Conservation (phyloP, 2,329 filamentous ascomycete genomes). For the Venturiaceae sp. region DNA sequence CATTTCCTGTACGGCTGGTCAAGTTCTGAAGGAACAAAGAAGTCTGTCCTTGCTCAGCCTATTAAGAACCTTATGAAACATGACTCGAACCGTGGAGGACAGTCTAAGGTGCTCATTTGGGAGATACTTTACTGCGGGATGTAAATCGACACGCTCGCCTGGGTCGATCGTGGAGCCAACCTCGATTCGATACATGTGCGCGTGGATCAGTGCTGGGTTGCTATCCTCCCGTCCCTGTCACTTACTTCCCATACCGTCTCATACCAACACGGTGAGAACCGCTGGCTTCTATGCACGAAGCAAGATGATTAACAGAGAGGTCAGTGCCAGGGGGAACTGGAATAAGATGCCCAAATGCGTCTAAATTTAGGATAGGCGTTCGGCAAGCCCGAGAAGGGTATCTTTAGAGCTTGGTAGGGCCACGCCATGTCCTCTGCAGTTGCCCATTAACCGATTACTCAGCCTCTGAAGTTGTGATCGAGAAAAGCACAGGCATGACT, state of each 20-base stretch:
- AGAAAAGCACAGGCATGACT: not conserved
- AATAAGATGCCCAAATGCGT: not conserved
- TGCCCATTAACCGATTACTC: not conserved
- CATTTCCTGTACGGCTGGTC: not conserved
- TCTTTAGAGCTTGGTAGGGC: not conserved
- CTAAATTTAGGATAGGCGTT: not conserved
- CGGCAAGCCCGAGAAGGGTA: not conserved
- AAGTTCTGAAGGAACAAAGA: not conserved
- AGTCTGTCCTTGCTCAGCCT: not conserved
- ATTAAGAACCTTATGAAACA: not conserved
- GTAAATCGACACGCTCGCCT: too few species aligned
- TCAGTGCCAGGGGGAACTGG: not conserved
- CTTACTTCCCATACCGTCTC: too few species aligned
- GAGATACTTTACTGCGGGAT: too few species aligned
- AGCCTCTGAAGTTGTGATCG: not conserved
- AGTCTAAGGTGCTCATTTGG: not conserved
- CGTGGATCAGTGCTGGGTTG: not conserved
- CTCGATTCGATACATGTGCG: not conserved
- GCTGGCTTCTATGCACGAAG: not conserved
- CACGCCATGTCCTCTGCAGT: not conserved
- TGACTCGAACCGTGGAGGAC: not conserved
- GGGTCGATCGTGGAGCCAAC: not conserved
- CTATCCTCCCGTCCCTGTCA: not conserved
- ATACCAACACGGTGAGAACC: not conserved
- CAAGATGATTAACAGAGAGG: not conserved